These are phyloP conservation scores for Wickerhamomyces silvicola DNA, from an alignment of 805 yeast species.

Conservation along the genomic window DNA sequence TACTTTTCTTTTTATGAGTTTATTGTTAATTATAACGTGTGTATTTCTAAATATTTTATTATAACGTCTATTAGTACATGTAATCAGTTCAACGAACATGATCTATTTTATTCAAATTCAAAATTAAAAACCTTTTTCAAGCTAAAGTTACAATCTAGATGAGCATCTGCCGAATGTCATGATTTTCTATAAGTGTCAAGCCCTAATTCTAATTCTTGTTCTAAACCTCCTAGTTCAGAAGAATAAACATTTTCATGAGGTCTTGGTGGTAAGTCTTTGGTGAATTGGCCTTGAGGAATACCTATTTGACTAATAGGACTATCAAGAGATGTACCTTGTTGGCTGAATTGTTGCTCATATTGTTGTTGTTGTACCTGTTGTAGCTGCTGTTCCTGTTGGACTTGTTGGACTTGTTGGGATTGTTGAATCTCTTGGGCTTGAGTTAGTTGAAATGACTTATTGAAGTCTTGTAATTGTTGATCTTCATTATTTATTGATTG, in stretches of 20 bases:
- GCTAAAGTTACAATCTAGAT: neutral
- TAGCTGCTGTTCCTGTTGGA: constrained; percentile 18
- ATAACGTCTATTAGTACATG: neutral
- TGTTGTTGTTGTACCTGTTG: constrained; percentile 15
- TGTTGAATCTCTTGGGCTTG: constrained; percentile 15
- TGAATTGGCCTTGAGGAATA: constrained; percentile 42
- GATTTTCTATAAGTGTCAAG: constrained; percentile 33
- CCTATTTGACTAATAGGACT: constrained; percentile 31
- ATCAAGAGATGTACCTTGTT: constrained; percentile 17
- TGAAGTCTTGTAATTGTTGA: constrained; percentile 15
- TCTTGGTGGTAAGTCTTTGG: constrained; percentile 50
- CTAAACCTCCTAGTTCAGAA: constrained; percentile 38
- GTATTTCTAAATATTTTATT: neutral
- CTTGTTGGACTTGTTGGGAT: constrained; percentile 11
- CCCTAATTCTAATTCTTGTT: constrained; percentile 63
- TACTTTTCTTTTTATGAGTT: too few relatives aligned
- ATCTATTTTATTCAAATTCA: too few relatives aligned
- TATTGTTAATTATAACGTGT: too few relatives aligned
- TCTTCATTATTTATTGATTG: constrained; percentile 12
- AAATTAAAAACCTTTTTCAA: too few relatives aligned
- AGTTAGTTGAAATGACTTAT: constrained; percentile 6
- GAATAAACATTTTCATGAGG: constrained; percentile 45
- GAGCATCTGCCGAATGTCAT: neutral
- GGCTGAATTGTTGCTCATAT: constrained; percentile 7
- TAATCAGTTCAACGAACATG: too few relatives aligned